These are phyloP conservation scores for Uronychia binucleata DNA, from an alignment of 73 alveolate genomes.

Conservation along the genomic window DNA sequence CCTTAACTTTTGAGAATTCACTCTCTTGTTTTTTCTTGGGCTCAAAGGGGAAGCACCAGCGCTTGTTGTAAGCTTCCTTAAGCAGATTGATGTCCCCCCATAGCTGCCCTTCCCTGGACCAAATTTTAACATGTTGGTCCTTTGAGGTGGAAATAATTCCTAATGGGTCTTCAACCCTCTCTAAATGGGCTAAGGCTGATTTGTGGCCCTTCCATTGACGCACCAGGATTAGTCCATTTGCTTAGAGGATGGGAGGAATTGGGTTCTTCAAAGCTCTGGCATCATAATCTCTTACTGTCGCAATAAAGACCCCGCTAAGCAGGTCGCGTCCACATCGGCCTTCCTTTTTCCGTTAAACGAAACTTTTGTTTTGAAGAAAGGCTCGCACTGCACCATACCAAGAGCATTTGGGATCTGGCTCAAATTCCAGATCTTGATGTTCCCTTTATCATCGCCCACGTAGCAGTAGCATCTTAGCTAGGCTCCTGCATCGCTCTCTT, in stretches of 20 bases:
- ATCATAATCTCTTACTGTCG: background rate
- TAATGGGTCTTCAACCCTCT: conserved; percentile 23
- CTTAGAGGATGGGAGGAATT: conserved; percentile 31
- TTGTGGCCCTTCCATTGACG: conserved; percentile 44
- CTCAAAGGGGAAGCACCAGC: conserved; percentile 56
- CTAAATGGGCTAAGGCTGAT: conserved; percentile 7
- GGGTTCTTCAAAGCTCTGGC: background rate
- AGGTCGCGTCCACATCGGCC: conserved; percentile 23
- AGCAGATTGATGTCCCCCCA: conserved; percentile 58
- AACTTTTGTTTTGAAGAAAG: conserved; percentile 22
- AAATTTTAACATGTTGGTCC: conserved; percentile 44
- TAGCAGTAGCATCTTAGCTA: background rate
- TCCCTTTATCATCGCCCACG: conserved; percentile 57
- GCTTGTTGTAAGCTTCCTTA: conserved; percentile 21
- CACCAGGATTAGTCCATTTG: conserved; percentile 11
- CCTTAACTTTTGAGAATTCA: background rate
- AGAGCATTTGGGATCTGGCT: background rate
- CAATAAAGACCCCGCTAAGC: conserved; percentile 18
- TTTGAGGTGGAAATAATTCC: conserved; percentile 34
- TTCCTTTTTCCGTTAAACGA: conserved; percentile 57
- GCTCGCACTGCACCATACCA: background rate
- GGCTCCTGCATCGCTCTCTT: background rate
- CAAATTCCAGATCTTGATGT: conserved; percentile 37
- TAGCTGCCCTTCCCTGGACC: conserved; percentile 29
- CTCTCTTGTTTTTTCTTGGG: conserved; percentile 1